Conservation (phyloP, 2,329 filamentous ascomycete species). For the Aureobasidium sp. region DNA sequence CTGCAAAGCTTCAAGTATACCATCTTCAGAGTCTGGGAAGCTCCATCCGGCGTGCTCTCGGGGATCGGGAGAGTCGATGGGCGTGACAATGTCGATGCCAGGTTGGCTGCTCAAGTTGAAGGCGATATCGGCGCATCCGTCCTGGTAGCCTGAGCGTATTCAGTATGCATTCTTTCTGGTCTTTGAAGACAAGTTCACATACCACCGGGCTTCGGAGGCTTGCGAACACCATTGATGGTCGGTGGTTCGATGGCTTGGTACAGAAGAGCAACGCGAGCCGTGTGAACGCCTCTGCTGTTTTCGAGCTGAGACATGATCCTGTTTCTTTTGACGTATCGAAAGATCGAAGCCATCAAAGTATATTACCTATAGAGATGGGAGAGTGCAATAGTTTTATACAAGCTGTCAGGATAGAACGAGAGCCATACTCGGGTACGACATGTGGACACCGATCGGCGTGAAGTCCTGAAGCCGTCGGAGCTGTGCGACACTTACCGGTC, state of each 20-base stretch:
- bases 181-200: background rate
- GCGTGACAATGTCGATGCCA: constrained; percentile 31
- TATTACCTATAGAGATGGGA: too few relatives aligned
- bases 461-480: background rate
- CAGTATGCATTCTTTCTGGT: background rate
- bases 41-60: constrained; percentile 30
- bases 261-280: constrained; percentile 37
- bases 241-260: constrained; percentile 44
- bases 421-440: background rate
- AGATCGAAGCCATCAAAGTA: background rate
- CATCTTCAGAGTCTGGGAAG: constrained; percentile 39
- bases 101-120: constrained; percentile 31
- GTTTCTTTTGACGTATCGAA: background rate
- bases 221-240: constrained; percentile 41
- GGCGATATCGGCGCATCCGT: constrained; percentile 45
- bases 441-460: background rate
- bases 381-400: background rate
- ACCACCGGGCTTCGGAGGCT: constrained; percentile 46
- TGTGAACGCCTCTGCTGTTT: background rate
- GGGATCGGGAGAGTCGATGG: constrained; percentile 26
- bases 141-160: constrained; percentile 37
- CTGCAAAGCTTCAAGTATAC: constrained; percentile 35
- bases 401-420: background rate
- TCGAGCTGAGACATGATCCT: background rate
- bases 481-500: background rate